A percentile compares a stretch with the other conserved stretches of the same genome.
Evolutionary conservation across 31 red algal genomes (phyloP).

Genomic region (Odonthalia washingtoniensis): DNA sequence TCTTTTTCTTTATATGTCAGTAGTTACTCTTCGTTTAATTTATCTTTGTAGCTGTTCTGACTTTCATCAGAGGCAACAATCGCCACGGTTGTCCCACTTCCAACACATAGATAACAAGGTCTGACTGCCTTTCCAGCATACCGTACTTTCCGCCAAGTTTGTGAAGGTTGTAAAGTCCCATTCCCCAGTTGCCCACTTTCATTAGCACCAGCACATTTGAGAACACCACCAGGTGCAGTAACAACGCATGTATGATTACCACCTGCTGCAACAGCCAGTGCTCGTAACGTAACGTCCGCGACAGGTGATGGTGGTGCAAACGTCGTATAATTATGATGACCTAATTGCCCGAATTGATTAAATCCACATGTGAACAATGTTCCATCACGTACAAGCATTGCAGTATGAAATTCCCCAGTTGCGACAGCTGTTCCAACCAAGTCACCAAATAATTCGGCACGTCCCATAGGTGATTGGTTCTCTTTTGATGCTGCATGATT

Average conservation of each 20-base stretch:
- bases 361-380: slow-evolving; percentile 77
- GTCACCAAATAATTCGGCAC: neutral
- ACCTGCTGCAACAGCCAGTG: slow-evolving; percentile 49
- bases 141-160: slow-evolving; percentile 64
- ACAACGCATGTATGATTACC: slow-evolving; percentile 77
- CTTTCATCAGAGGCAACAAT: no score
- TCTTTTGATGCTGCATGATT: no score
- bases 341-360: slow-evolving; percentile 80
- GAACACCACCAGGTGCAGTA: slow-evolving; percentile 32
- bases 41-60: no score
- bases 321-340: slow-evolving; percentile 79
- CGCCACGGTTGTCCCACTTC: slow-evolving; percentile 35
- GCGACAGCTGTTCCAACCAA: neutral
- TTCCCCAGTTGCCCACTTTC: slow-evolving; percentile 73
- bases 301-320: slow-evolving; percentile 71
- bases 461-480: neutral
- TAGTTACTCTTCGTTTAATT: no score
- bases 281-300: slow-evolving; percentile 51
- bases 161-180: slow-evolving; percentile 64
- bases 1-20: no score
- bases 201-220: slow-evolving; percentile 74
- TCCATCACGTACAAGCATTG: slow-evolving; percentile 74
- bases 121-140: slow-evolving; percentile 20
- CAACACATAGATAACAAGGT: slow-evolving; percentile 40
- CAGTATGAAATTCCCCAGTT: slow-evolving; percentile 60